Conservation (phyloP, 176 grass and related monocot species). For the Thinopyrum elongatum region DNA sequence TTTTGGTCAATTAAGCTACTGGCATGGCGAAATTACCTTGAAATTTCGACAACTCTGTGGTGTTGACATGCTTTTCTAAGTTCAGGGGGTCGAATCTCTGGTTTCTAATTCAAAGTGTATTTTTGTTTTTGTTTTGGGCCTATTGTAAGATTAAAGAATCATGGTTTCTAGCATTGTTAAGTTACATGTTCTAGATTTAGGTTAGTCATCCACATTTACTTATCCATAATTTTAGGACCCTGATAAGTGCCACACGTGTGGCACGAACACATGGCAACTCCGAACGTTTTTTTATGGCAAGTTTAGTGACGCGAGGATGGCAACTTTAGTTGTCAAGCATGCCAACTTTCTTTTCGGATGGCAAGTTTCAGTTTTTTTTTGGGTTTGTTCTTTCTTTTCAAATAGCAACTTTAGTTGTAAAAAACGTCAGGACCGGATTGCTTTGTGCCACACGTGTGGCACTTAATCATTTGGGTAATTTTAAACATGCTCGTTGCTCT, state of each 20-base stretch:
- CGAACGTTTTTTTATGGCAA: too few species aligned
- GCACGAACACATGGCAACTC: too few species aligned
- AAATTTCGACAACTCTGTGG: background rate
- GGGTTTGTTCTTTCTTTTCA: too few species aligned
- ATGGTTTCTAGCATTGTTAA: background rate
- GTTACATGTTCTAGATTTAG: background rate
- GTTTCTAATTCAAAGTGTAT: background rate
- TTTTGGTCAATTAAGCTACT: background rate
- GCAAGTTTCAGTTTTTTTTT: too few species aligned
- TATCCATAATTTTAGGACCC: background rate
- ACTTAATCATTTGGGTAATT: background rate
- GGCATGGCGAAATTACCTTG: background rate
- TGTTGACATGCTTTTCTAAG: conserved; percentile 2
- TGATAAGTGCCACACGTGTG: too few species aligned
- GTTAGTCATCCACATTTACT: background rate
- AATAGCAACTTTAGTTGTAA: too few species aligned
- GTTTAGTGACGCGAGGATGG: too few species aligned
- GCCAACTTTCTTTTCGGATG: too few species aligned
- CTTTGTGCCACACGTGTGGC: too few species aligned
- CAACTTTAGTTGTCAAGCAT: too few species aligned
- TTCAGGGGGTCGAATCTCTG: background rate
- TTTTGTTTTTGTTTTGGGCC: background rate
- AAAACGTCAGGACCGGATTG: too few species aligned
- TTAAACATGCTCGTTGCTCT: background rate
- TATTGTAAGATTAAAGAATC: background rate